These are phyloP conservation scores for Hirsutella thompsonii DNA, from an alignment of 2,329 filamentous ascomycete genomes.

Conservation along the genomic window DNA sequence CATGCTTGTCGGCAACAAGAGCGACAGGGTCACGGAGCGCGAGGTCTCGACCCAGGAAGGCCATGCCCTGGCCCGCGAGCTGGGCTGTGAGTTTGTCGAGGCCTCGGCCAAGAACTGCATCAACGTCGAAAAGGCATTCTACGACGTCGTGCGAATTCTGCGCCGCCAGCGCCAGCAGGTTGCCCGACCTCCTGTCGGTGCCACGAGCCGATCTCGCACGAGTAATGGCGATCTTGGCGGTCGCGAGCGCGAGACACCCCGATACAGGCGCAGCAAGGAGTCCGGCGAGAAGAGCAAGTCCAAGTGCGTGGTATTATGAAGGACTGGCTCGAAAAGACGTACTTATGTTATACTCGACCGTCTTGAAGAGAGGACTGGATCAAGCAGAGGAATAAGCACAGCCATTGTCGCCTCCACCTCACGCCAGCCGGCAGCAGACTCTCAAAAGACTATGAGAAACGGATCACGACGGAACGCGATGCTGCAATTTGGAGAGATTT, in stretches of 20 bases:
- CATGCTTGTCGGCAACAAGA: constrained; percentile 98
- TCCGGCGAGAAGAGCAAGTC: constrained; percentile 20
- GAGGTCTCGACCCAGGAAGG: constrained; percentile 97
- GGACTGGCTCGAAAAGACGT: background rate
- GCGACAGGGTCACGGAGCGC: constrained; percentile 87
- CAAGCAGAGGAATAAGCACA: too few relatives aligned
- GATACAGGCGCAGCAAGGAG: constrained; percentile 20
- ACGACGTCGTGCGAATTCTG: constrained; percentile 87
- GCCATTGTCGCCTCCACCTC: too few relatives aligned
- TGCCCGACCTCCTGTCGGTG: constrained; percentile 22
- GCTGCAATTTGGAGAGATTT: constrained; percentile 4
- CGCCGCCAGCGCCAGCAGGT: constrained; percentile 63
- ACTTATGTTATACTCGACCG: background rate
- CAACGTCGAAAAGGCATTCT: constrained; percentile 97
- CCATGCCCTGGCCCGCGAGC: constrained; percentile 75
- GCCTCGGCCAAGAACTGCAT: constrained; percentile 96
- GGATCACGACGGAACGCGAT: constrained; percentile 4
- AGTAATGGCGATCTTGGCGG: constrained; percentile 21
- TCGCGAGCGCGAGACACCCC: constrained; percentile 16
- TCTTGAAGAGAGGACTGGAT: too few relatives aligned
- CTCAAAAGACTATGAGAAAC: background rate
- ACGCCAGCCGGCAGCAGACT: background rate
- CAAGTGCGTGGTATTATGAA: constrained; percentile 28
- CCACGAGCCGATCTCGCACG: constrained; percentile 23
- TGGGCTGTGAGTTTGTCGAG: constrained; percentile 94